A percentile compares a stretch with the other conserved stretches of the same genome.
Conservation (phyloP, 2,329 filamentous ascomycete species). For the Fusarium neocosmosporiellum region DNA sequence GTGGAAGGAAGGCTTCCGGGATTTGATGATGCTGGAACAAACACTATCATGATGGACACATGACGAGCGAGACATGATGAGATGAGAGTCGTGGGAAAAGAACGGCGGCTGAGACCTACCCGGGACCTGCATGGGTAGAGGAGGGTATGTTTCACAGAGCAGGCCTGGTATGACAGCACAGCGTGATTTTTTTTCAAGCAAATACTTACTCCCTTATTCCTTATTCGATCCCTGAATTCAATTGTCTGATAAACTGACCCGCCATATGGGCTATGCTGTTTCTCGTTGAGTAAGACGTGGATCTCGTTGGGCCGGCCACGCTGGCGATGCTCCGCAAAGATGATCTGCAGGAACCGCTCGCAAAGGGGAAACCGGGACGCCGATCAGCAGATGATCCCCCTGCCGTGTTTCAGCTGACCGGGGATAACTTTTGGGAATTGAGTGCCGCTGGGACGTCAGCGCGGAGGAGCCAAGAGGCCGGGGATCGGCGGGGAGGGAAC, state of each 20-base stretch:
- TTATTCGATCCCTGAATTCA: neutral
- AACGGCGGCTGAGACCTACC: neutral
- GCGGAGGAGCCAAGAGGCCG: slow-evolving; percentile 7
- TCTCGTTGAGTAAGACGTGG: slow-evolving; percentile 17
- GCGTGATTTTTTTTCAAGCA: neutral
- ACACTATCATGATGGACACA: slow-evolving; percentile 44
- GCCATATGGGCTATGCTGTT: slow-evolving; percentile 4
- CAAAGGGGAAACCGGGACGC: slow-evolving; percentile 6
- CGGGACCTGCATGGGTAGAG: slow-evolving; percentile 29
- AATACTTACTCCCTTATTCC: neutral
- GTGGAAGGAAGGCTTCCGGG: slow-evolving; percentile 68
- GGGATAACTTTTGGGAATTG: neutral
- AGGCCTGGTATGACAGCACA: slow-evolving; percentile 4
- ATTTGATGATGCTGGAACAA: slow-evolving; percentile 64
- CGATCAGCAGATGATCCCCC: slow-evolving; percentile 8
- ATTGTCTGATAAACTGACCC: neutral
- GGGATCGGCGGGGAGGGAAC: neutral
- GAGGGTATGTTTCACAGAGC: slow-evolving; percentile 4
- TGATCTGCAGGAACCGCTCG: slow-evolving; percentile 35
- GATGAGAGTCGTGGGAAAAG: neutral
- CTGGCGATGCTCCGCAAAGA: slow-evolving; percentile 23
- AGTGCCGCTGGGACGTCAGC: neutral
- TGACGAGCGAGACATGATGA: slow-evolving; percentile 9
- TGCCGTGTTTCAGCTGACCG: slow-evolving; percentile 8
- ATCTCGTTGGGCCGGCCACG: slow-evolving; percentile 4